Evolutionary conservation across 768 basidiomycete genomes (phyloP).

Genomic region (Mycena alexandri): DNA sequence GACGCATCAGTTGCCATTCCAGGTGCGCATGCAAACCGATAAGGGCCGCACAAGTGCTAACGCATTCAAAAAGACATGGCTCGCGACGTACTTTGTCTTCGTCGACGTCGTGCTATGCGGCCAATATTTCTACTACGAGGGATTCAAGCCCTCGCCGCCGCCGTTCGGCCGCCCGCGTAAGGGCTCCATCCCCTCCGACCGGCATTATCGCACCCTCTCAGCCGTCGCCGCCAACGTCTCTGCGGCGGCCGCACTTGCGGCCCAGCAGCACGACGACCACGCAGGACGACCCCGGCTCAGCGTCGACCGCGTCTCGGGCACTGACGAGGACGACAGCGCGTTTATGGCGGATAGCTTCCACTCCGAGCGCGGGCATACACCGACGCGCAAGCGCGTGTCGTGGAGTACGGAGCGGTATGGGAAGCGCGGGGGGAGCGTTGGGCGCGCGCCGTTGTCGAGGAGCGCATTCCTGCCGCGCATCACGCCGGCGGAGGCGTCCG

Average conservation of each 20-base stretch:
- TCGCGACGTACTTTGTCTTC: slow-evolving; percentile 91
- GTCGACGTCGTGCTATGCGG: slow-evolving; percentile 81
- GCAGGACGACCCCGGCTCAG: slow-evolving; percentile 17
- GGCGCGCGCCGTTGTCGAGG: slow-evolving; percentile 49
- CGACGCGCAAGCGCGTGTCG: slow-evolving; percentile 66
- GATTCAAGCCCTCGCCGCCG: slow-evolving; percentile 50
- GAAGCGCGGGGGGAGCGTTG: slow-evolving; percentile 60
- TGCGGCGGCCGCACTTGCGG: slow-evolving; percentile 75
- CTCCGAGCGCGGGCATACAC: slow-evolving; percentile 72
- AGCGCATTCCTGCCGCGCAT: slow-evolving; percentile 53
- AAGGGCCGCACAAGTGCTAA: slow-evolving; percentile 26
- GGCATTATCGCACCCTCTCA: slow-evolving; percentile 77
- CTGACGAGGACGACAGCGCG: slow-evolving; percentile 62
- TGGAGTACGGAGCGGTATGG: slow-evolving; percentile 74
- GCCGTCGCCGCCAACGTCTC: slow-evolving; percentile 80
- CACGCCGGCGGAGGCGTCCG: slow-evolving; percentile 51
- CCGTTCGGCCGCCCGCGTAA: slow-evolving; percentile 55
- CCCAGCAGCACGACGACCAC: slow-evolving; percentile 68
- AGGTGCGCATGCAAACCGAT: slow-evolving; percentile 63
- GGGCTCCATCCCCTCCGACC: slow-evolving; percentile 54
- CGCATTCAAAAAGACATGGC: slow-evolving; percentile 73
- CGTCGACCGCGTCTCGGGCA: slow-evolving; percentile 28
- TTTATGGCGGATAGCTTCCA: slow-evolving; percentile 81
- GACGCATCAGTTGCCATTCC: slow-evolving; percentile 95
- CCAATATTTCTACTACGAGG: slow-evolving; percentile 87